phyloP scores from a whole-genome alignment of 805 yeast species.

The Candida nonsorbophila region DNA sequence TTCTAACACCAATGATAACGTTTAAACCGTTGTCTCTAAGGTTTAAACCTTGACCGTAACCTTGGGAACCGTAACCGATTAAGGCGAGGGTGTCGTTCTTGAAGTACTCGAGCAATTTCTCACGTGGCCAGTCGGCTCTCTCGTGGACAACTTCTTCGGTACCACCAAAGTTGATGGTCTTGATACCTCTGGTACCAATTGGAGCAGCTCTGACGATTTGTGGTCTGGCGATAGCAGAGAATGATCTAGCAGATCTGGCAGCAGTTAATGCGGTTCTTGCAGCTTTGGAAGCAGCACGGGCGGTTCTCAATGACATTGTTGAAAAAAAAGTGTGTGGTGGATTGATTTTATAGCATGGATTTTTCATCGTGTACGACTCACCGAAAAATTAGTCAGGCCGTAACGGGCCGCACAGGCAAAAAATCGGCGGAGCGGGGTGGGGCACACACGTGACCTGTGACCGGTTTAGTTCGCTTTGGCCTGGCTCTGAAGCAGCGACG shows the following conservation, averaged over 20 bases:
- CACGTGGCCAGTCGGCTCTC: slow-evolving; percentile 99
- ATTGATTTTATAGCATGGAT: no score
- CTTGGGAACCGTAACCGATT: slow-evolving; percentile 99
- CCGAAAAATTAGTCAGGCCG: no score
- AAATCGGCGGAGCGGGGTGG: no score
- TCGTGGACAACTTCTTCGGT: slow-evolving; percentile 93
- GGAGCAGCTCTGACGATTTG: slow-evolving; percentile 35
- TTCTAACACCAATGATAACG: slow-evolving; percentile 97
- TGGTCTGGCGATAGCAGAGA: slow-evolving; percentile 44
- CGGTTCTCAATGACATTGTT: slow-evolving; percentile 42
- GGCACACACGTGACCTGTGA: no score
- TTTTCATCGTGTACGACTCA: no score
- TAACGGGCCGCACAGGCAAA: no score
- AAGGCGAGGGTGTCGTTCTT: slow-evolving; percentile 96
- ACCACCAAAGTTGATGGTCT: slow-evolving; percentile 96
- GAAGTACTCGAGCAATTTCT: slow-evolving; percentile 92
- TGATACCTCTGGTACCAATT: slow-evolving; percentile 79
- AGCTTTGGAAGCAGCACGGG: slow-evolving; percentile 40
- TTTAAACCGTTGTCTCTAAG: slow-evolving; percentile 98
- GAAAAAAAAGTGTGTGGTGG: slow-evolving; percentile 1
- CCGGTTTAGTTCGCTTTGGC: no score
- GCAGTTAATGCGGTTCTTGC: slow-evolving; percentile 41
- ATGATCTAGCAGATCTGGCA: slow-evolving; percentile 63
- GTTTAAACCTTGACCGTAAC: slow-evolving; percentile 99
- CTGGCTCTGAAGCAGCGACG: no score